phyloP scores from a whole-genome alignment of 306 rosid species.

The Astragalus membranaceus region DNA sequence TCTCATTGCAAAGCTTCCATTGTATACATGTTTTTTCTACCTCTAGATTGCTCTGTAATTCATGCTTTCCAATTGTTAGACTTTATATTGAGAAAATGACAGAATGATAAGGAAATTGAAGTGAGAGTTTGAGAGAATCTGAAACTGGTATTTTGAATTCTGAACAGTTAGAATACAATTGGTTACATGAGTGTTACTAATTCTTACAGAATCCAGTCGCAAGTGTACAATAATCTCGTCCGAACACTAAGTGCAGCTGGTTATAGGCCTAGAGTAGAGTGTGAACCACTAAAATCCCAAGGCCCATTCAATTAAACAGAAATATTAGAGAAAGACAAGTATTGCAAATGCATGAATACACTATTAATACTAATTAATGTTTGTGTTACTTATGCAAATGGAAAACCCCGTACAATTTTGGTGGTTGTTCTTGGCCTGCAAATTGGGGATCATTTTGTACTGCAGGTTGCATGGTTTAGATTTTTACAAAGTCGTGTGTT shows the following conservation, averaged over 20 bases:
- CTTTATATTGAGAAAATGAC: neutral
- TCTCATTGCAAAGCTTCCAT: neutral
- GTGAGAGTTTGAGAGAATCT: neutral
- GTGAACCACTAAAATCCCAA: neutral
- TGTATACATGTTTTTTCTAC: neutral
- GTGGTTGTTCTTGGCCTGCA: neutral
- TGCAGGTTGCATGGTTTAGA: neutral
- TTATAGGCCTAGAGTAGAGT: neutral
- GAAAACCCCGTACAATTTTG: neutral
- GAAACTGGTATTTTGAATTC: neutral
- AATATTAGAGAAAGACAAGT: neutral
- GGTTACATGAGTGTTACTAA: neutral
- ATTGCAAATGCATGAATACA: neutral
- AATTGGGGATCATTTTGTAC: neutral
- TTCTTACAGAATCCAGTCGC: neutral
- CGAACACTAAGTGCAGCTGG: neutral
- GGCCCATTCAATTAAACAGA: neutral
- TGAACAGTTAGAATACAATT: neutral
- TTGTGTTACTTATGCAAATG: neutral
- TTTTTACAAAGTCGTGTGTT: neutral
- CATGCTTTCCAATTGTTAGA: neutral
- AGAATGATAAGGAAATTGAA: neutral
- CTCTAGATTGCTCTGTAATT: neutral
- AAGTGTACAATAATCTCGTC: neutral
- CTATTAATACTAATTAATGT: neutral